phyloP scores from a whole-genome alignment of 768 basidiomycete genomes.

The Pluteus cervinus region DNA sequence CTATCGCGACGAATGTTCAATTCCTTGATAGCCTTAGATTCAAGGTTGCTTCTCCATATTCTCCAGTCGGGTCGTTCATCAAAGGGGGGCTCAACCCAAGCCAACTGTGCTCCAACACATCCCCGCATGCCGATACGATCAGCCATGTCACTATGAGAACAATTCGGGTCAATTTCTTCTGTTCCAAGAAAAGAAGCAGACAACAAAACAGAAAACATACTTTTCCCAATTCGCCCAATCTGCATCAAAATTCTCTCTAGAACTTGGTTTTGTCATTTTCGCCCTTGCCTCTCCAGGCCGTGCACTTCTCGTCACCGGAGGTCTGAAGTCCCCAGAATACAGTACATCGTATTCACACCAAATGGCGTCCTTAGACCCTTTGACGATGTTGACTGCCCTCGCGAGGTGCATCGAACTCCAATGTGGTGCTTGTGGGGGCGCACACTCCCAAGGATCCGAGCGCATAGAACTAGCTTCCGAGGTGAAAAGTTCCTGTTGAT shows the following conservation, averaged over 20 bases:
- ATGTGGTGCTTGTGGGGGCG: slow-evolving; percentile 4
- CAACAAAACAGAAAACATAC: slow-evolving; percentile 30
- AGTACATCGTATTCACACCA: slow-evolving; percentile 57
- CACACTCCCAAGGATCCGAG: slow-evolving; percentile 6
- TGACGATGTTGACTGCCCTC: slow-evolving; percentile 47
- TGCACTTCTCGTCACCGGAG: slow-evolving; percentile 29
- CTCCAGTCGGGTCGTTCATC: slow-evolving; percentile 47
- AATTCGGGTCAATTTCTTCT: slow-evolving; percentile 5
- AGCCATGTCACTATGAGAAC: slow-evolving; percentile 57
- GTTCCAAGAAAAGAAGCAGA: no score
- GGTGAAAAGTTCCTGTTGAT: no score
- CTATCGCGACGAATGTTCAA: no score
- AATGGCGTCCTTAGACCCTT: slow-evolving; percentile 65
- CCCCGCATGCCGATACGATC: slow-evolving; percentile 62
- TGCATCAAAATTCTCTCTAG: slow-evolving; percentile 56
- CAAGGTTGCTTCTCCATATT: slow-evolving; percentile 42
- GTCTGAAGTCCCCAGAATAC: slow-evolving; percentile 32
- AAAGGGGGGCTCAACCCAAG: slow-evolving; percentile 46
- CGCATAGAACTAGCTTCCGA: slow-evolving; percentile 7
- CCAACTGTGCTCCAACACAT: slow-evolving; percentile 36
- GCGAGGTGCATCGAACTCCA: slow-evolving; percentile 65
- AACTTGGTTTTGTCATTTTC: slow-evolving; percentile 18
- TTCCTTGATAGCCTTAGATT: slow-evolving; percentile 15
- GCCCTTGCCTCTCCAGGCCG: slow-evolving; percentile 18
- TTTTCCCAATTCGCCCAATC: slow-evolving; percentile 68